Evolutionary conservation across 768 basidiomycete species (phyloP), one percentile per base, ranked within the genome.

Genomic region (Leucocoprinus birnbaumii): DNA sequence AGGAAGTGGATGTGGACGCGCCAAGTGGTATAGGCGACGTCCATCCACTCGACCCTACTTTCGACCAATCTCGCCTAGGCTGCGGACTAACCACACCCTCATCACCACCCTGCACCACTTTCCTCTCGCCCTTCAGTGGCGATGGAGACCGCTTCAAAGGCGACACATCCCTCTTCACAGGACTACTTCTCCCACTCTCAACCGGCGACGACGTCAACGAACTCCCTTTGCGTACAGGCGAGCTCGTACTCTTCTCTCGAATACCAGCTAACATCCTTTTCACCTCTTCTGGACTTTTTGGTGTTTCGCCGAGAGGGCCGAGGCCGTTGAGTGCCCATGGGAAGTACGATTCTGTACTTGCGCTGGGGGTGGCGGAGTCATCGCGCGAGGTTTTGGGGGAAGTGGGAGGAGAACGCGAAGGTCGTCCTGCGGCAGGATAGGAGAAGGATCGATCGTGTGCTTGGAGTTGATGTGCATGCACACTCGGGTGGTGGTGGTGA

Each of bases 221-320:
- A 57, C 5, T 25, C 46, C 18, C 58, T 55, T n/a, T n/a, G n/a
- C n/a, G n/a, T 47, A 57, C 34, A 16, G 61, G 54, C 18, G 56
- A 50, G 19, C 52, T 52, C 41, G 62, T 66, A 44, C 61, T 70
- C 61, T 64, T 64, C 60, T 65, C 63, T 51, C 65, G 61, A 52
- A 68, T 69, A 11, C 56, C 61, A 16, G 59, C 59, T 40, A 67
- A 44, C 18, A 65, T 48, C 25, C 40, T 34, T 16, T 41, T 40
- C n/a, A 38, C 53, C 43, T 26, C 44, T 31, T 48, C 42, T 22
- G 38, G 38, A 38, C 38, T 38, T n/a, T 38, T 38, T 14, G 38
- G 38, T n/a, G 38, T 38, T n/a, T n/a, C n/a, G n/a, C n/a, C n/a
- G n/a, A n/a, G n/a, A 13, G 45, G 16, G 14, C 11, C 43, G 31